Percentiles rank a stretch among this genome's conserved stretches.
Evolutionary conservation across 192 early-diverging fungal species (phyloP).

Genomic region (Powellomyces hirtus): DNA sequence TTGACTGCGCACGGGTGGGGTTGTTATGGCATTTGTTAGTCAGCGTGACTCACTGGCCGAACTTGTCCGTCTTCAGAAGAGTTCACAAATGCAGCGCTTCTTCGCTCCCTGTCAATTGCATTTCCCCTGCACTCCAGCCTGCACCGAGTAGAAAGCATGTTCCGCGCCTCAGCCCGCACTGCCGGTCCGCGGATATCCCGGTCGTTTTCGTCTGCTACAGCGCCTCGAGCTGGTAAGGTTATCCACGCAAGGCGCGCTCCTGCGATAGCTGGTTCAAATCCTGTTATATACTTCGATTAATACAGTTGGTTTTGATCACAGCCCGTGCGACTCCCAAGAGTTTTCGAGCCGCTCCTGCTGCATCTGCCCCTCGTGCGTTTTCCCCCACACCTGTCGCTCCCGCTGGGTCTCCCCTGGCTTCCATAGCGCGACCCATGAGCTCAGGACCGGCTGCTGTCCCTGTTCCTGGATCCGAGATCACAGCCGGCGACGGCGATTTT

Average conservation of each 20-base stretch:
- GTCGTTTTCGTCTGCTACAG: not conserved
- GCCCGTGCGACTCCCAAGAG: not conserved
- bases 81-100: too few species aligned
- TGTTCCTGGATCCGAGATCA: constrained; percentile 48
- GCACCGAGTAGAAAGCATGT: too few species aligned
- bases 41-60: too few species aligned
- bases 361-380: not conserved
- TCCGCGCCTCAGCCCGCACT: not conserved
- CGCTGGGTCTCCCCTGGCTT: not conserved
- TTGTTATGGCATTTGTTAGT: too few species aligned
- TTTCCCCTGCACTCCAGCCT: not conserved
- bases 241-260: not conserved
- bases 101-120: too few species aligned
- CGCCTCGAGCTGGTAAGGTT: not conserved
- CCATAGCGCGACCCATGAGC: not conserved
- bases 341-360: not conserved
- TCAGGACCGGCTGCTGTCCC: not conserved
- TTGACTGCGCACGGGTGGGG: too few species aligned
- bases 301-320: not conserved
- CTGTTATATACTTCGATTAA: not conserved
- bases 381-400: not conserved
- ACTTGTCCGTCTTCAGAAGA: too few species aligned
- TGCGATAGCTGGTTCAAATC: not conserved
- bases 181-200: not conserved
- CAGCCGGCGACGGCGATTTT: constrained; percentile 62